phyloP scores from a whole-genome alignment of 2,329 filamentous ascomycete genomes.

The Plectosphaerella plurivora region DNA sequence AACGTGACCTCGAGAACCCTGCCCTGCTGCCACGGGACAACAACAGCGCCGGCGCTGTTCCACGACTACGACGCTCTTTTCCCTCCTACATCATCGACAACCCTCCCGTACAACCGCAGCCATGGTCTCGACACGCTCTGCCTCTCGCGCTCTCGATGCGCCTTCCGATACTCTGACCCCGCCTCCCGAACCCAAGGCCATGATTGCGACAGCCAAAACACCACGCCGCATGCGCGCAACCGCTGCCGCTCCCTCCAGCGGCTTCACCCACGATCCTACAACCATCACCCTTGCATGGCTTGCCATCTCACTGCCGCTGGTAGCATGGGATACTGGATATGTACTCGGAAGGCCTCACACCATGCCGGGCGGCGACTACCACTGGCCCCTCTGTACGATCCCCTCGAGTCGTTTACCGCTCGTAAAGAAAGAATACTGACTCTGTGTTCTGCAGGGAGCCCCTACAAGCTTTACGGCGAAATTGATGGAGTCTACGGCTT shows the following conservation, averaged over 20 bases:
- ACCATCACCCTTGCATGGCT: slow-evolving; percentile 62
- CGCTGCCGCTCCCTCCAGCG: slow-evolving; percentile 6
- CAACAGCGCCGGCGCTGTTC: too few species aligned
- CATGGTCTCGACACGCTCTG: slow-evolving; percentile 33
- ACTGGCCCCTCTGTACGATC: slow-evolving; percentile 59
- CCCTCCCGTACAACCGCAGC: slow-evolving; percentile 1
- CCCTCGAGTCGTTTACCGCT: too few species aligned
- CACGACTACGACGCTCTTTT: too few species aligned
- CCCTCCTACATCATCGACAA: neutral
- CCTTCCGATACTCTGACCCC: slow-evolving; percentile 9
- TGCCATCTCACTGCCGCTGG: slow-evolving; percentile 67
- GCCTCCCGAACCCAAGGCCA: neutral
- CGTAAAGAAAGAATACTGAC: too few species aligned
- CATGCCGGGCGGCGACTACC: slow-evolving; percentile 72
- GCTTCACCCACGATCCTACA: slow-evolving; percentile 36
- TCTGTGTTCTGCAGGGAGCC: slow-evolving; percentile 30
- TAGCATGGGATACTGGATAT: slow-evolving; percentile 78
- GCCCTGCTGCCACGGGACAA: too few species aligned
- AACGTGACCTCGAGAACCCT: too few species aligned
- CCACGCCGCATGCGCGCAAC: slow-evolving; percentile 2
- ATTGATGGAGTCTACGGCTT: slow-evolving; percentile 81
- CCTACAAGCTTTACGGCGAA: slow-evolving; percentile 75
- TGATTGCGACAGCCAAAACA: slow-evolving; percentile 6
- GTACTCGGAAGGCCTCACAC: slow-evolving; percentile 74
- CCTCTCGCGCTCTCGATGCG: slow-evolving; percentile 21